Conservation (phyloP, 345 rosid species). For the Euclidium syriacum region DNA sequence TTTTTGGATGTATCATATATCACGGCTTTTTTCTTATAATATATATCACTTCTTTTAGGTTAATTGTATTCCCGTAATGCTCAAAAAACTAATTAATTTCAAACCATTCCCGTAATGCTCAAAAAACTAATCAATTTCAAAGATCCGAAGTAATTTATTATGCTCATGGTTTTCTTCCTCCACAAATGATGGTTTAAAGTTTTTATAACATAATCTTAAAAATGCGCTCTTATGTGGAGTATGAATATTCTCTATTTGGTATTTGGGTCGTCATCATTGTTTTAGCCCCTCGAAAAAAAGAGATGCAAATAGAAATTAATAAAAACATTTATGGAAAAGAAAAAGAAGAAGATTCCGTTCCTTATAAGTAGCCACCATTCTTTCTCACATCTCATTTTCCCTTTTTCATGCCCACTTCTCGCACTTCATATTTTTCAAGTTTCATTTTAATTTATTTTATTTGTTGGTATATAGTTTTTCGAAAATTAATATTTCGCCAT, state of each 20-base stretch:
- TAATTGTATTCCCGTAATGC: too few species aligned
- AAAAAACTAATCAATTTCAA: too few species aligned
- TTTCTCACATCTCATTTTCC: constrained; percentile 23
- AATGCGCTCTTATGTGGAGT: neutral
- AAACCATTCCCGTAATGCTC: too few species aligned
- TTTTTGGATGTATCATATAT: constrained; percentile 23
- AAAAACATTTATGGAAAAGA: constrained; percentile 22
- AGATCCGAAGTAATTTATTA: too few species aligned
- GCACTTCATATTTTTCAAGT: neutral
- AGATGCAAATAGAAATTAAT: constrained; percentile 25
- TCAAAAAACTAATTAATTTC: too few species aligned
- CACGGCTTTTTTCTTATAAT: constrained; percentile 20
- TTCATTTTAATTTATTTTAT: neutral
- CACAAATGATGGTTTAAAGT: neutral
- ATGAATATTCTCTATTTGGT: neutral
- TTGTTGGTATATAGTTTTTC: neutral
- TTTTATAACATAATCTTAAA: neutral
- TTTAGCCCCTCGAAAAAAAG: neutral
- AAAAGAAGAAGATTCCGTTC: constrained; percentile 35
- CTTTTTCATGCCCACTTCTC: constrained; percentile 20
- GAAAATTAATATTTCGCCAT: neutral
- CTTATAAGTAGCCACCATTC: constrained; percentile 27
- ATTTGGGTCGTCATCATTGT: constrained; percentile 13
- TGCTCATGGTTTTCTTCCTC: neutral
- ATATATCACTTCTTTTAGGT: constrained; percentile 19